Evolutionary conservation across 2,329 filamentous ascomycete genomes (phyloP).

Genomic region (Penicillium sp.): DNA sequence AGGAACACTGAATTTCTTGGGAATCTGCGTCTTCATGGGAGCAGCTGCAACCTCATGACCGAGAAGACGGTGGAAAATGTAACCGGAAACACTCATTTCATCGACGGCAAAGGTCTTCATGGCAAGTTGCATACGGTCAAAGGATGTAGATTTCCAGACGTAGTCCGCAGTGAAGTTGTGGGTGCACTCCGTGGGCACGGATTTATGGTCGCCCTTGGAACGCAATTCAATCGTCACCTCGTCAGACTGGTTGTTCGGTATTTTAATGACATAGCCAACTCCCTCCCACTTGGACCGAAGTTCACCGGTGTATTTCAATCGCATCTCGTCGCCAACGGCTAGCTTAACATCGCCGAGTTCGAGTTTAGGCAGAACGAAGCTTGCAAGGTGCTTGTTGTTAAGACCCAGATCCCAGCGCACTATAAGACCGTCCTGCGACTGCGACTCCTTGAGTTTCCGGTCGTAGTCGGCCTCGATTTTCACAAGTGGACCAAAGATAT

Average conservation of each 20-base stretch:
- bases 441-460: constrained; percentile 96
- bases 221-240: constrained; percentile 94
- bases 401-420: constrained; percentile 94
- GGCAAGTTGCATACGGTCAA: constrained; percentile 97
- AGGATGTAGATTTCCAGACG: constrained; percentile 98
- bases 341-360: constrained; percentile 97
- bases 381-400: constrained; percentile 96
- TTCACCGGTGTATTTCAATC: constrained; percentile 93
- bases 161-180: constrained; percentile 99
- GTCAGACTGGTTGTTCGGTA: constrained; percentile 98
- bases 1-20: constrained; percentile 95
- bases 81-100: constrained; percentile 96
- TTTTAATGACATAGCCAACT: constrained; percentile 98
- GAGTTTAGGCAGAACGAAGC: constrained; percentile 93
- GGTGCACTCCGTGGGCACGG: constrained; percentile 91
- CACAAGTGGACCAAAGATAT: constrained; percentile 94
- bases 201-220: constrained; percentile 93
- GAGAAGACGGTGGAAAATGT: constrained; percentile 95
- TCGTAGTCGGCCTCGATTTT: constrained; percentile 99
- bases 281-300: constrained; percentile 92
- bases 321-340: constrained; percentile 97
- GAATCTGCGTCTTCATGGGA: constrained; percentile 92
- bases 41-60: constrained; percentile 93
- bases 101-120: constrained; percentile 99
- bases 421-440: constrained; percentile 92